Evolutionary conservation across 331 rosid genomes (phyloP).

Genomic region (Malus hybrid): DNA sequence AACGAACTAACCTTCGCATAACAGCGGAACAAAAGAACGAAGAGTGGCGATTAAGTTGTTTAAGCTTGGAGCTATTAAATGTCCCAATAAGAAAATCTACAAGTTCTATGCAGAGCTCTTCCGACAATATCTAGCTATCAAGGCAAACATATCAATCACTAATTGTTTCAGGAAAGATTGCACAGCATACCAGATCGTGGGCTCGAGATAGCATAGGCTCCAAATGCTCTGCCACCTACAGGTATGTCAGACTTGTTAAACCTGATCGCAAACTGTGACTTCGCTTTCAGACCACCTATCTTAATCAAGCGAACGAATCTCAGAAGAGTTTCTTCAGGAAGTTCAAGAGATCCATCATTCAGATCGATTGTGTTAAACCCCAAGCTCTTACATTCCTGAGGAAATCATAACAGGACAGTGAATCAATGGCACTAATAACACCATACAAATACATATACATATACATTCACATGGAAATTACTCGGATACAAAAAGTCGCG

Average conservation of each 20-base stretch:
- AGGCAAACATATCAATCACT: background rate
- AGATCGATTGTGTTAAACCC: conserved; percentile 82
- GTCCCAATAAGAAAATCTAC: background rate
- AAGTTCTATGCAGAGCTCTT: background rate
- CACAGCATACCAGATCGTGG: conserved; percentile 63
- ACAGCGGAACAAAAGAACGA: background rate
- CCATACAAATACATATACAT: no score
- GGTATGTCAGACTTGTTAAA: conserved; percentile 76
- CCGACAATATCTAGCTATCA: background rate
- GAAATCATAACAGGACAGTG: background rate
- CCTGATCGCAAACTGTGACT: conserved; percentile 71
- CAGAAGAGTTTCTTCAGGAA: conserved; percentile 83
- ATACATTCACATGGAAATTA: no score
- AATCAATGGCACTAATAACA: background rate
- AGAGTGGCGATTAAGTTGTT: background rate
- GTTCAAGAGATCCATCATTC: conserved; percentile 55
- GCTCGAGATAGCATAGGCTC: conserved; percentile 58
- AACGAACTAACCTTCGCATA: no score
- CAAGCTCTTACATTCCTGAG: conserved; percentile 74
- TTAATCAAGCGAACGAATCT: conserved; percentile 70
- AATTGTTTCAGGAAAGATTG: background rate
- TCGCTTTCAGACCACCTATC: conserved; percentile 65
- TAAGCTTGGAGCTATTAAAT: background rate
- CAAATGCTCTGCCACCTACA: conserved; percentile 62
- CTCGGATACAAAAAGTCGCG: no score